Base-by-base conservation (phyloP, 2,329 filamentous ascomycete genomes). In the Kalaharituber pfeilii region DNA sequence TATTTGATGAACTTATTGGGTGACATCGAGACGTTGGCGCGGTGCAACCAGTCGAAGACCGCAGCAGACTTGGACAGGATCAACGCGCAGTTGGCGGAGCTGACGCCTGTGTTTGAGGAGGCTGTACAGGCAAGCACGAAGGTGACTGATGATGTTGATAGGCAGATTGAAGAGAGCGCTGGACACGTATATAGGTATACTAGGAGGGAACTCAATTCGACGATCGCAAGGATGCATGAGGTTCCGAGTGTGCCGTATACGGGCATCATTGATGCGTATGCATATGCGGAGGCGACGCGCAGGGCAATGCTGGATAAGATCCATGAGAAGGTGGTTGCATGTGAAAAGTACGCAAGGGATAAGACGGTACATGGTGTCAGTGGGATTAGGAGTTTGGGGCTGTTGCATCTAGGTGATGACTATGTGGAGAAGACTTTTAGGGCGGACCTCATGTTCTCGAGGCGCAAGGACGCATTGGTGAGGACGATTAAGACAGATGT, bases 1-100 rank as follows among this genome's bases (percentile, higher is more conserved):
- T 98, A 98, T 66, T 78, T 98, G 1, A 73, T 94, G 63, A 98
- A 98, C 67, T 82, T 96, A 25, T 75, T 98, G 29, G 83, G 86
- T 62, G 91, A 98, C 65, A 75, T 98, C 56, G 74, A 86, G 65
- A 81, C 79, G 3, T 74, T 98, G 42, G 89, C 89, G 4, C 79
- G 75, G 0, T 86, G 94, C 62, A 98, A 98, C 67, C 75, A 81
- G 25, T 86, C 94, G 60, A 82, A 95, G 26, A 87, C 88, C 1
- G 79, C 86, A 63, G 76, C 81, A 7, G 91, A 98, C 68, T 73
- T 96, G 11, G 79, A 91, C 56, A 79, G 88, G 26, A 86, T 96
- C 1, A 82, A 78, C 6, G 76, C 77, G 60, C 88, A 95, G 64
- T 75, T 98, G 18, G 74, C 79, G 54, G 80, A 87, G 58, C 75